phyloP scores from a whole-genome alignment of 805 yeast genomes.

The Pichia gijzeniarum region DNA sequence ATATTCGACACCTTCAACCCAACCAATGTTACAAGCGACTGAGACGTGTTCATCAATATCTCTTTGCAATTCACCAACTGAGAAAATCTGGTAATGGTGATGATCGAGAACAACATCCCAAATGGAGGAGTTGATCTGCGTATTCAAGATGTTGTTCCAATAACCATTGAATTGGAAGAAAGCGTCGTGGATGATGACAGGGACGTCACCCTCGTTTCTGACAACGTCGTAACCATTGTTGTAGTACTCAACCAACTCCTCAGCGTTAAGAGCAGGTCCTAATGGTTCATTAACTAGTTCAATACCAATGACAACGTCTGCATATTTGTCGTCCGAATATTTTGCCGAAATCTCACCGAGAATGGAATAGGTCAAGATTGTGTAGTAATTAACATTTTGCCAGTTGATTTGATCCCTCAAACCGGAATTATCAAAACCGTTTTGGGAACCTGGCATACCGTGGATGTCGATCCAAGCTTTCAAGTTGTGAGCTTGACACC shows the following conservation, averaged over 20 bases:
- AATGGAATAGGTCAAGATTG: slow-evolving; percentile 48
- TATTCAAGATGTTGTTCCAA: slow-evolving; percentile 54
- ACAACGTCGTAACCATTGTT: slow-evolving; percentile 56
- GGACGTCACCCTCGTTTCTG: slow-evolving; percentile 41
- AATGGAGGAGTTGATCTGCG: slow-evolving; percentile 25
- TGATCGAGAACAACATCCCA: slow-evolving; percentile 77
- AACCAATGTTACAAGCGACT: slow-evolving; percentile 44
- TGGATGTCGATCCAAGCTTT: slow-evolving; percentile 90
- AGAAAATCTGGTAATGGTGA: slow-evolving; percentile 86
- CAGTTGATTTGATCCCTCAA: slow-evolving; percentile 55
- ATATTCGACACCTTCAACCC: slow-evolving; percentile 39
- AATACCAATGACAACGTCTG: slow-evolving; percentile 74
- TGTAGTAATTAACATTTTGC: slow-evolving; percentile 40
- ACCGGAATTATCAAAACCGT: slow-evolving; percentile 95
- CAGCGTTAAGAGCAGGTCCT: slow-evolving; percentile 60
- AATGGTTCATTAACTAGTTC: slow-evolving; percentile 88
- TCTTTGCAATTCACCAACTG: slow-evolving; percentile 51
- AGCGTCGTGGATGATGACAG: slow-evolving; percentile 72
- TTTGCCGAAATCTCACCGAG: slow-evolving; percentile 48
- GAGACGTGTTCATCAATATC: slow-evolving; percentile 55
- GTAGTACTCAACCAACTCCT: slow-evolving; percentile 53
- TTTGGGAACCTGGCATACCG: slow-evolving; percentile 96
- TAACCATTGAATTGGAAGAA: slow-evolving; percentile 44
- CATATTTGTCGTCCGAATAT: slow-evolving; percentile 56
- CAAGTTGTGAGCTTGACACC: slow-evolving; percentile 59